phyloP scores from a whole-genome alignment of 176 grass and related monocot species.

The Chloris gayana region DNA sequence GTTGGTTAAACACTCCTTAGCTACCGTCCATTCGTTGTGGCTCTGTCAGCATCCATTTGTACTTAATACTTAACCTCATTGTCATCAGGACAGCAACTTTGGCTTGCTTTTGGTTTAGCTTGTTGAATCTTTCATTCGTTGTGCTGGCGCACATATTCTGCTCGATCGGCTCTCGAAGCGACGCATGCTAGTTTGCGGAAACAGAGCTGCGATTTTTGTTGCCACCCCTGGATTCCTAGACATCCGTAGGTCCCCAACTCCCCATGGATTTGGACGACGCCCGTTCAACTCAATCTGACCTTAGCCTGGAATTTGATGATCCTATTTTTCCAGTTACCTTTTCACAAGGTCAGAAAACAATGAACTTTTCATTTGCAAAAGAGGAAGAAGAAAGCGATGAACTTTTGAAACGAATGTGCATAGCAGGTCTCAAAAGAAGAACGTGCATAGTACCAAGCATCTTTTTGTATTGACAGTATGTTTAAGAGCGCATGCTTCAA shows the following conservation, averaged over 20 bases:
- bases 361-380: too few relatives aligned
- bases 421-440: too few relatives aligned
- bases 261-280: constrained; percentile 19
- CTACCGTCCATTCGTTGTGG: constrained; percentile 1
- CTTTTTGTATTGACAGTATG: too few relatives aligned
- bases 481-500: too few relatives aligned
- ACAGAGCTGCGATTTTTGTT: not conserved
- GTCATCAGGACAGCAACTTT: not conserved
- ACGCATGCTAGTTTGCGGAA: not conserved
- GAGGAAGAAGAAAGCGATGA: too few relatives aligned
- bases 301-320: not conserved
- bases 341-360: not conserved
- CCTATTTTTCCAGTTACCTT: not conserved
- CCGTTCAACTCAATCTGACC: not conserved
- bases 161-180: not conserved
- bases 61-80: not conserved
- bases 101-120: not conserved
- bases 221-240: not conserved
- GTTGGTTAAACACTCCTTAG: not conserved
- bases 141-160: not conserved
- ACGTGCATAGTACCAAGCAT: too few relatives aligned
- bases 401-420: too few relatives aligned
- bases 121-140: not conserved
- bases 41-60: constrained; percentile 3
- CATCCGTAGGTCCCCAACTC: not conserved